Base-by-base conservation (phyloP, 2,329 filamentous ascomycete species). In the Aspergillus persii region DNA sequence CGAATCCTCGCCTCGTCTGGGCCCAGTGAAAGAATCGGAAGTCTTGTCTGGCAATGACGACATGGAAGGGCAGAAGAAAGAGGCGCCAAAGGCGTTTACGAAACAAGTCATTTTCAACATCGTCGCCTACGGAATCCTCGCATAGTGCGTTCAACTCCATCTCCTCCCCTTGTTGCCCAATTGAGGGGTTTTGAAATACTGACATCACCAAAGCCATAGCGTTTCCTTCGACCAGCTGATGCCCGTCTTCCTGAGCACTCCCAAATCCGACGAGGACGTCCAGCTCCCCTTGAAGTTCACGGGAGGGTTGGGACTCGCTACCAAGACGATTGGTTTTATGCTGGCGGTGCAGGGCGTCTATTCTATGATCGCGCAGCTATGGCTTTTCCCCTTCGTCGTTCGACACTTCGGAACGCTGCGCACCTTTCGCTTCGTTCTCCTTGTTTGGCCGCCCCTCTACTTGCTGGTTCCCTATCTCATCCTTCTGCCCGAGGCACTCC, bases 201-300 rank as follows among this genome's bases (percentile, higher is more conserved):
- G 53, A 68, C 70, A 72, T 69, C 51, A 49, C 11, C 62, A 46
- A 69, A 96, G 93, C 79, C 94, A 98, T 78, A 97, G 94, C 11
- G 97, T 99, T 77, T 96, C 93, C 0, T 95, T 96, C 68, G 95
- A 99, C 76, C 91, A 96, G 71, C 84, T 98, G 52, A 88, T 98
- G 67, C 94, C 95, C 0, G 90, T 97, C 2, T 92, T 99, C 67
- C 86, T 99, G 71, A 94, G 90, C 74, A 91, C 91, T 49, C 73
- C 83, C 69, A 71, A 83, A 70, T 76, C 84, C 71, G 63, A 80
- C 30, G 73, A 76, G 15, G 67, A 77, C n/a, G 76, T 80, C 68
- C 63, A 83, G 11, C 83, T 96, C 2, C 94, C 94, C 0, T 95
- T 99, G 81, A 89, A 90, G 68, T 98, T 99, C 67, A 87, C 87